These are phyloP conservation scores for Penicillium sp. DNA, from an alignment of 2,329 filamentous ascomycete species.

Conservation along the genomic window DNA sequence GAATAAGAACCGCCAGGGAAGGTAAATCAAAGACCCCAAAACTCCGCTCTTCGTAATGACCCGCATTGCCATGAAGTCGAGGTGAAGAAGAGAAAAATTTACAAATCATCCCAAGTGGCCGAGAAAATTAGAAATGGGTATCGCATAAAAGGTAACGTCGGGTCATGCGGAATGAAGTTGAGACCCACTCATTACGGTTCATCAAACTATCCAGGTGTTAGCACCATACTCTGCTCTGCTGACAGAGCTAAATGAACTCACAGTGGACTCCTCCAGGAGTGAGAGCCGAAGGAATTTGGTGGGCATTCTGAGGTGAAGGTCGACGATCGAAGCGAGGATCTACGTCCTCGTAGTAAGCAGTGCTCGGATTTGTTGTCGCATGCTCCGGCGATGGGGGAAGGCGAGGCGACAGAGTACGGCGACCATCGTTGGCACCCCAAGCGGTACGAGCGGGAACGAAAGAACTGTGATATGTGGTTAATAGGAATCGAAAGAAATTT, in stretches of 20 bases:
- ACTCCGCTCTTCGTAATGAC: constrained; percentile 18
- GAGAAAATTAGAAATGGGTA: constrained; percentile 20
- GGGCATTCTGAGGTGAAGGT: constrained; percentile 29
- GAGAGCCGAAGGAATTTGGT: constrained; percentile 35
- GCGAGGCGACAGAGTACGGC: constrained; percentile 16
- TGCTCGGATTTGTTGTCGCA: background rate
- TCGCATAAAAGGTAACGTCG: constrained; percentile 13
- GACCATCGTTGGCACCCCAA: constrained; percentile 31
- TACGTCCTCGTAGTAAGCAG: constrained; percentile 85
- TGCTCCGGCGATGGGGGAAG: constrained; percentile 7
- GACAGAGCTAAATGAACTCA: constrained; percentile 47
- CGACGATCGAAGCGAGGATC: constrained; percentile 74
- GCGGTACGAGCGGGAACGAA: constrained; percentile 50
- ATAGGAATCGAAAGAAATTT: background rate
- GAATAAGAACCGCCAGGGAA: constrained; percentile 3
- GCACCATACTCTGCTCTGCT: constrained; percentile 36
- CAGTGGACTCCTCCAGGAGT: constrained; percentile 38
- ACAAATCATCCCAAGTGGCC: constrained; percentile 8
- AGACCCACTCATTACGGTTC: constrained; percentile 48
- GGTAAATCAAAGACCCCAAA: constrained; percentile 5
- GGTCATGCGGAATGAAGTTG: constrained; percentile 6
- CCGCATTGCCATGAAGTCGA: constrained; percentile 10
- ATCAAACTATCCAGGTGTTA: constrained; percentile 76
- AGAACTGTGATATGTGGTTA: constrained; percentile 21
- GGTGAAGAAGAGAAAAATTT: constrained; percentile 8